Evolutionary conservation across 345 rosid genomes (phyloP), one percentile per base, ranked within the genome.

Genomic region (Eucalyptus marginata): DNA sequence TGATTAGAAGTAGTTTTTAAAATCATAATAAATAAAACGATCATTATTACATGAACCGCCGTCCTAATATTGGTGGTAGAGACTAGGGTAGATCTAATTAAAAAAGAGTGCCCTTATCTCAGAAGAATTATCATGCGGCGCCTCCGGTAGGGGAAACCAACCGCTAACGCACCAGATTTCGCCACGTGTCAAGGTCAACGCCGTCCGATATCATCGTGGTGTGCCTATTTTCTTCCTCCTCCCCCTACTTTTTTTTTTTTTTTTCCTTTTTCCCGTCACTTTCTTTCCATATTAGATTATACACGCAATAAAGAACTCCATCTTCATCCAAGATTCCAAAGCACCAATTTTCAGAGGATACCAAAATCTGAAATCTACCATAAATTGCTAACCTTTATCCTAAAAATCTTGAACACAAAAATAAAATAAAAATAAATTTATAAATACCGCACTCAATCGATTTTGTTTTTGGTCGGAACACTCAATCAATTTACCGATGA

Each of bases 391-490:
- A 4, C 29, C 29, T 56, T 56, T 24, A 56, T 56, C 27, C 27
- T 56, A 10, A 52, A 51, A 56, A 56, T 56, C 62, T 8, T 9
- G 29, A 56, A 56, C 62, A 10, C 27, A 56, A 56, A 56, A 56
- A 56, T 56, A 56, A 56, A 22, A 22, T 2, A 56, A 56, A 56
- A 56, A 0, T 8, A 56, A 56, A 56, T 4, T 24, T 24, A 56
- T 22, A 9, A 24, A 24, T 24, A 24, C 62, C 0, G 0, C 6
- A 8, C 12, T 8, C 27, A 22, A 22, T 54, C 0, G 2, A 8
- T 1, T 17, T 20, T 16, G 6, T 6, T 49, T 50, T 5, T 1
- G 2, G 4, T 51, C 0, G 22, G 2, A 51, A 52, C 24, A 52
- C 56, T 18, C 58, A 0, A 20, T 52, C 2, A 52, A 56, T 10